These are phyloP conservation scores for Rubroboletus satanas DNA, from an alignment of 768 basidiomycete genomes.

Conservation along the genomic window DNA sequence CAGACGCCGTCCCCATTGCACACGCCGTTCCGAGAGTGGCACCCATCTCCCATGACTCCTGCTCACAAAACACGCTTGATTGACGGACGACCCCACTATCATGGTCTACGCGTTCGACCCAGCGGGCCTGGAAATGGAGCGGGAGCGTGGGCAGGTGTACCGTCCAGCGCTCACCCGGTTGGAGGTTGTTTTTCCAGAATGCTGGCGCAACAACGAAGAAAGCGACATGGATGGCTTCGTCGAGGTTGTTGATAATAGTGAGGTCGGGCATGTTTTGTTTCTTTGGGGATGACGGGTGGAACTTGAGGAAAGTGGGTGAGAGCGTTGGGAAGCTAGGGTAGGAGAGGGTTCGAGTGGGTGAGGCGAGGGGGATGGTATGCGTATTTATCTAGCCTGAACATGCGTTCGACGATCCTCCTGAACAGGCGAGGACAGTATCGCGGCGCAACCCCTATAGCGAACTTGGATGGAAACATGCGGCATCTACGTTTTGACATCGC, in stretches of 20 bases:
- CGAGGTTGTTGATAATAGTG: slow-evolving; percentile 19
- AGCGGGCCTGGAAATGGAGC: slow-evolving; percentile 12
- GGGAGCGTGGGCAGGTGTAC: slow-evolving; percentile 5
- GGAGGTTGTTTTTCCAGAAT: slow-evolving; percentile 17
- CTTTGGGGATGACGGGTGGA: background rate
- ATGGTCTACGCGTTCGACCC: slow-evolving; percentile 10
- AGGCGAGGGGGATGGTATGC: too few species aligned
- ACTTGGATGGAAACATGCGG: too few species aligned
- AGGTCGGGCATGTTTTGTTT: slow-evolving; percentile 14
- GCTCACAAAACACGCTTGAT: slow-evolving; percentile 10
- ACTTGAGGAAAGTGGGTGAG: background rate
- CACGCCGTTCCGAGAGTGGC: slow-evolving; percentile 15
- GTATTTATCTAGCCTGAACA: too few species aligned
- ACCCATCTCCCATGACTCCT: slow-evolving; percentile 20
- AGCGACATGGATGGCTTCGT: slow-evolving; percentile 17
- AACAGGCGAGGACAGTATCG: too few species aligned
- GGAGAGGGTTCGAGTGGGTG: too few species aligned
- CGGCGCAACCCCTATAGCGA: too few species aligned
- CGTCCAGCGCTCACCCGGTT: slow-evolving; percentile 20
- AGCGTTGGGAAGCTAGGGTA: background rate
- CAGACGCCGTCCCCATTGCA: slow-evolving; percentile 18
- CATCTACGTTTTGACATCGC: too few species aligned
- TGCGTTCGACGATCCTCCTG: too few species aligned
- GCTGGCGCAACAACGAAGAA: slow-evolving; percentile 15
- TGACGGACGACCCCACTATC: slow-evolving; percentile 4